Base-by-base conservation (phyloP, 768 basidiomycete species). In the Boletales sp. region DNA sequence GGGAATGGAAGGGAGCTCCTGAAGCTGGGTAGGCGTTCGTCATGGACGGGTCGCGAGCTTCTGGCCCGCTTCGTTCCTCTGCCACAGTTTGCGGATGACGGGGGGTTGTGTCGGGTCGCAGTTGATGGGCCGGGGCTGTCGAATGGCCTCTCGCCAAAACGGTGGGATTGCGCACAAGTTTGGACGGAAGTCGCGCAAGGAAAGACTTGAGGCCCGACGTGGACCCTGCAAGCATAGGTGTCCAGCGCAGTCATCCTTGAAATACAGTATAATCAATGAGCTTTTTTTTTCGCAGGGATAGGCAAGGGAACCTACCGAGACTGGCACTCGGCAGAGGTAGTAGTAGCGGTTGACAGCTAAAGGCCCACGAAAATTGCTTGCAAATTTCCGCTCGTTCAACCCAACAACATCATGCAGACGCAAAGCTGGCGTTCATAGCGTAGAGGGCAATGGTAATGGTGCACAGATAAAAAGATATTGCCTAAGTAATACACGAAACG, bases 221-320 rank as follows among this genome's bases (percentile, higher is more conserved):
- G 80, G 84, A 86, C 81, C 80, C 86, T 82, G 82, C 82, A 72
- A 87, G 80, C 87, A 90, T 90, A 79, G 83, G 87, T 82, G 54
- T 60, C 55, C 72, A 61, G 58, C 75, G 74, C 81, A 84, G 77
- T 84, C 87, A 89, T 87, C 78, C 86, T 87, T 61, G 29, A 34
- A 48, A 36, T 30, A 40, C 9, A 19, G 7, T 34, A 8, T 6
- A 27, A 27, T 27, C 24, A 27, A n/a, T 58, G 45, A 65, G 54
- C 30, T 8, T 13, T 10, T 27, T 32, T 32, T 39, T 46, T 41
- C 34, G 32, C 10, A 21, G 30, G 46, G 39, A 35, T 53, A 24
- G 7, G 24, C 24, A 27, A 27, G 24, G 24, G 24, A 36, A 67
- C 75, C 36, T 59, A 78, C 76, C 76, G 76, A 72, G 73, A 74